phyloP scores from a whole-genome alignment of 495 filamentous ascomycete species.

The Penicillium crystallinum region DNA sequence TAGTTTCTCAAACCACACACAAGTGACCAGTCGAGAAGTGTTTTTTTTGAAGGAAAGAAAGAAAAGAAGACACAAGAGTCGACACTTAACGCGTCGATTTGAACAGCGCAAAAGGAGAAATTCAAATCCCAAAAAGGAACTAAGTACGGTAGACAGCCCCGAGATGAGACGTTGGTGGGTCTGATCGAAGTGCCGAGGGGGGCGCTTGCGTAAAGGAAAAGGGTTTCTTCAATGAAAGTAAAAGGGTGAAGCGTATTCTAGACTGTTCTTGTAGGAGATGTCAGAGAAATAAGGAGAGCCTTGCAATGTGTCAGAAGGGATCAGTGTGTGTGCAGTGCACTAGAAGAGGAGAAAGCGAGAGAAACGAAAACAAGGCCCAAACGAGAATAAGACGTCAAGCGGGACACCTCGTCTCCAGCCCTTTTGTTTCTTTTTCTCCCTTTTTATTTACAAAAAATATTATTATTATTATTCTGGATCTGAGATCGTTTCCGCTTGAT shows the following conservation, averaged over 20 bases:
- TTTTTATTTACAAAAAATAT: neutral
- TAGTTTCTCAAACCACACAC: neutral
- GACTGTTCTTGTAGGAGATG: neutral
- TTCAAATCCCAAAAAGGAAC: conserved; percentile 7
- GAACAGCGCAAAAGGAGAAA: conserved; percentile 2
- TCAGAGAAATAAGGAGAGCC: neutral
- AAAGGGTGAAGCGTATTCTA: conserved; percentile 18
- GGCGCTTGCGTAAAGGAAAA: conserved; percentile 29
- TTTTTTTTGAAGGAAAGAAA: neutral
- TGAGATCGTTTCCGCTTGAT: conserved; percentile 7
- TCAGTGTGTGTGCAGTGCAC: neutral
- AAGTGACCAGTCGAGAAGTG: neutral
- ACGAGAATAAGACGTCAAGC: conserved; percentile 3
- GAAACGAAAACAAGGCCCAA: conserved; percentile 2
- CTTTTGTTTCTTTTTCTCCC: neutral
- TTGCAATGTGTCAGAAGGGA: conserved; percentile 4
- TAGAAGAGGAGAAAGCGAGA: conserved; percentile 1
- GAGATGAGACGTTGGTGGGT: conserved; percentile 33
- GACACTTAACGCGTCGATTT: neutral
- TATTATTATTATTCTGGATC: conserved; percentile 4
- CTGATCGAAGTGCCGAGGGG: conserved; percentile 29
- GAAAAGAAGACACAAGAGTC: neutral
- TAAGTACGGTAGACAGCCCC: conserved; percentile 13
- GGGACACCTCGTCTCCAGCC: conserved; percentile 2
- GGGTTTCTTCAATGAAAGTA: conserved; percentile 27